Percentiles rank a stretch among this genome's conserved stretches.
phyloP scores from a whole-genome alignment of 177 flowering plant genomes.

The Tripterygium wilfordii region DNA sequence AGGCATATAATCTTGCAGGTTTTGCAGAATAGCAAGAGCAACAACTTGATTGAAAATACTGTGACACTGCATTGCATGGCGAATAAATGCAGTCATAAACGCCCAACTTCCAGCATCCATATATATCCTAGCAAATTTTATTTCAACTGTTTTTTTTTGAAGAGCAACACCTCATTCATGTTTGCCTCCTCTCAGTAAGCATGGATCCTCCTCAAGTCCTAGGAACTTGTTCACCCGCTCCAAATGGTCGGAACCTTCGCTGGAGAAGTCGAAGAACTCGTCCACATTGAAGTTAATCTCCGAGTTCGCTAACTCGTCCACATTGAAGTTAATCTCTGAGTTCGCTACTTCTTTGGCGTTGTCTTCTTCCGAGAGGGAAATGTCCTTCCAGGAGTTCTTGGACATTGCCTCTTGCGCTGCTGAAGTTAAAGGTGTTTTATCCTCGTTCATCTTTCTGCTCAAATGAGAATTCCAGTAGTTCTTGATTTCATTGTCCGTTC shows the following conservation, averaged over 20 bases:
- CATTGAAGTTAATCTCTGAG: not conserved
- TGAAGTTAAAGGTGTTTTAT: not conserved
- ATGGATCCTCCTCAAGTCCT: not conserved
- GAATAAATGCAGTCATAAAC: too few species aligned
- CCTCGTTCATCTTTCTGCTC: not conserved
- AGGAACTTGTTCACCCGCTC: not conserved
- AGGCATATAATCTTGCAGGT: too few species aligned
- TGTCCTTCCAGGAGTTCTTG: too few species aligned
- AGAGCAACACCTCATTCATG: too few species aligned
- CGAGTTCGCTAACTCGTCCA: not conserved
- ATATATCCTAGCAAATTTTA: too few species aligned
- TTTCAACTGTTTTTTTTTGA: too few species aligned
- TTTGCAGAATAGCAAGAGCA: too few species aligned
- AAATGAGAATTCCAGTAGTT: slow-evolving; percentile 8
- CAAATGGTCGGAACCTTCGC: not conserved
- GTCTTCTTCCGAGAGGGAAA: too few species aligned
- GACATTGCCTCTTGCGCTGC: not conserved
- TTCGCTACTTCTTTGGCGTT: not conserved
- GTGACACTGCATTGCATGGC: too few species aligned
- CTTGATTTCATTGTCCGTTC: slow-evolving; percentile 3
- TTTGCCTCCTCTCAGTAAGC: too few species aligned
- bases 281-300: not conserved
- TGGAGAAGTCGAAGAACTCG: not conserved
- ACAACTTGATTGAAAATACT: too few species aligned
- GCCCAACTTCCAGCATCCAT: too few species aligned